These are phyloP conservation scores for Mucor velutinosus DNA, from an alignment of 371 early-diverging fungal genomes.

Conservation along the genomic window DNA sequence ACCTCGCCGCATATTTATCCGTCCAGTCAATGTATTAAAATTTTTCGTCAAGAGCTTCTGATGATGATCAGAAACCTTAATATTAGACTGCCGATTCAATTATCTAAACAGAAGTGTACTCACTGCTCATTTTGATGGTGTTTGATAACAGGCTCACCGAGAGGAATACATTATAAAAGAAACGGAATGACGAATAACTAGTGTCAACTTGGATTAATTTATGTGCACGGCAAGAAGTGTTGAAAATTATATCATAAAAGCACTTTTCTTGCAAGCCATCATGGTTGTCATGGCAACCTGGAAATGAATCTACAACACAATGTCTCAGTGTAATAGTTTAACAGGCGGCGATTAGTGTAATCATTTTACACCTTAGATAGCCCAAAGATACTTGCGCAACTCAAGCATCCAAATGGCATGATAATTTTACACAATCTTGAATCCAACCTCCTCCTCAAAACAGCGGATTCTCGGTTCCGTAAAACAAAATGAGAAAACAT, in stretches of 20 bases:
- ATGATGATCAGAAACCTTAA: neutral
- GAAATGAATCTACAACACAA: neutral
- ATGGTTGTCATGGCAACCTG: constrained; percentile 1
- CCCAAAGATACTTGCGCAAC: neutral
- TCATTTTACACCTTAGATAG: neutral
- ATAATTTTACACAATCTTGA: neutral
- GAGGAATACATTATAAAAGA: neutral
- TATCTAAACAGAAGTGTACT: neutral
- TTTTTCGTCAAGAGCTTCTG: neutral
- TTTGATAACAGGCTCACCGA: neutral
- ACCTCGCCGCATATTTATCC: neutral
- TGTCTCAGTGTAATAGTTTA: neutral
- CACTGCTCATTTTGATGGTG: neutral
- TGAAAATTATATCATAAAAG: neutral
- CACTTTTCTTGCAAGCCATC: neutral
- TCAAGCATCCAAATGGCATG: neutral
- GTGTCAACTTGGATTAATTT: neutral
- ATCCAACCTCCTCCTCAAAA: neutral
- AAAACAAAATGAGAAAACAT: neutral
- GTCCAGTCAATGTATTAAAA: neutral
- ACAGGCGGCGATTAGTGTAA: neutral
- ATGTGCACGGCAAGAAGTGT: neutral
- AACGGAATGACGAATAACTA: neutral
- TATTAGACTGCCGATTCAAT: neutral
- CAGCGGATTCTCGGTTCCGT: neutral